phyloP scores from a whole-genome alignment of 23 red algal genomes.

The Gracilaria domingensis region DNA sequence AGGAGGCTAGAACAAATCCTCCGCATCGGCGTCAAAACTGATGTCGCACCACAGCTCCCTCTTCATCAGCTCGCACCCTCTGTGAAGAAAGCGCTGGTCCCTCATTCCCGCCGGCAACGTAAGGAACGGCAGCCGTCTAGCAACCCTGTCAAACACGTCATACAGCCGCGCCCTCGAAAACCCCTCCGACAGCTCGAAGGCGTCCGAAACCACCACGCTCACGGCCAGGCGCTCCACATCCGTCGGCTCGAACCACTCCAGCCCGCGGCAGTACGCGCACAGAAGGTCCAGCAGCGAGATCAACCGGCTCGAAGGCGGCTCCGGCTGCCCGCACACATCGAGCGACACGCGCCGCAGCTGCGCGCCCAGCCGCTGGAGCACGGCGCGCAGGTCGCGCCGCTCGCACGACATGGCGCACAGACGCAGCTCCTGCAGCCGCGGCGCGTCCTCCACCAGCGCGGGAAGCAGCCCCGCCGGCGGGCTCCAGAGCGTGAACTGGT shows the following conservation, averaged over 20 bases:
- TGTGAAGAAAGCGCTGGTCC: not conserved
- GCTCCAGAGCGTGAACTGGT: not conserved
- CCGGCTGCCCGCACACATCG: not conserved
- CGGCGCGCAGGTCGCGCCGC: not conserved
- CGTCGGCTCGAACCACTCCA: not conserved
- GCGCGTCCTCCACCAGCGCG: not conserved
- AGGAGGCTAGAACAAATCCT: not conserved
- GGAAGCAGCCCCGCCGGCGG: not conserved
- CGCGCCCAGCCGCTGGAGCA: not conserved
- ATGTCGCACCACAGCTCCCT: not conserved
- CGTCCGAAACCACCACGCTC: not conserved
- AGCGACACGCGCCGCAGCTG: not conserved
- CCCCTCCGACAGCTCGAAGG: not conserved
- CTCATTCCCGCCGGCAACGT: not conserved
- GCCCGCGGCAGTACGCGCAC: not conserved
- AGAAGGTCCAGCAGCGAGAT: not conserved
- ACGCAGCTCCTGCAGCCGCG: not conserved
- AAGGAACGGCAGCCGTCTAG: not conserved
- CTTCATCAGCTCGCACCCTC: not conserved
- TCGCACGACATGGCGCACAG: not conserved
- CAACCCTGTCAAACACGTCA: not conserved
- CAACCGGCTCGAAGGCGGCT: not conserved
- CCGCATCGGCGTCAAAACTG: not conserved
- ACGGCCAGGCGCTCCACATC: not conserved
- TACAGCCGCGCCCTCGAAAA: not conserved